Evolutionary conservation across 2,329 filamentous ascomycete species (phyloP), one percentile per base, ranked within the genome.

Genomic region (Penicillium sp.): DNA sequence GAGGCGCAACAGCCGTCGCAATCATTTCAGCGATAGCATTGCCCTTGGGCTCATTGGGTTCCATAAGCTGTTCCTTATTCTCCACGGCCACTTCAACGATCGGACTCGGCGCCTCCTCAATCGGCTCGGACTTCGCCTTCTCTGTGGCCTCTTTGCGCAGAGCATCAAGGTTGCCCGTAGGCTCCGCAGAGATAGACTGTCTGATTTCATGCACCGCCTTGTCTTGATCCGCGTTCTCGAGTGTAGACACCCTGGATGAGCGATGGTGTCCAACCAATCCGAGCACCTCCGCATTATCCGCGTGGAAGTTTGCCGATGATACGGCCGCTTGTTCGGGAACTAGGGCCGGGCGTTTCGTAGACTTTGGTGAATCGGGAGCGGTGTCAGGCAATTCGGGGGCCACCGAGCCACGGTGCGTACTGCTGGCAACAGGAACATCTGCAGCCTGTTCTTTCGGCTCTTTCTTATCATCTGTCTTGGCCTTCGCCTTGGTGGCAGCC

Each of bases 231-330:
- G 68, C 70, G 17, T 68, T 62, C 17, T 70, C 71, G 0, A 70
- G 69, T 4, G 68, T 68, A 25, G 73, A 73, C 9, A 77, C 65
- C 33, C 72, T 72, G 8, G 73, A 73, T 0, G 68, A 68, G 25
- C 73, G 74, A 59, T 77, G 75, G 59, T 77, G 75, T 52, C 68
- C 68, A n/a, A 75, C 68, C n/a, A 76, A 60, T 4, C 73, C 73
- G 56, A 75, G 57, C 53, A 62, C 56, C 60, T 72, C 70, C 41
- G 68, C 70, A 55, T 74, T 73, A 56, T 73, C 75, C 51, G 68
- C 72, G 56, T 63, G 72, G 64, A 77, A 70, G 58, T 76, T 75
- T 15, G 71, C 72, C 53, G 70, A 73, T 2, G 75, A 77, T 10
- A 70, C 68, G 7, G 74, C 74, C 36, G 74, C 75, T 5, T 63